Percentiles rank a stretch among this genome's conserved stretches.
These are phyloP conservation scores for Calcarisporium arbuscula DNA, from an alignment of 2,329 filamentous ascomycete species.

Conservation along the genomic window DNA sequence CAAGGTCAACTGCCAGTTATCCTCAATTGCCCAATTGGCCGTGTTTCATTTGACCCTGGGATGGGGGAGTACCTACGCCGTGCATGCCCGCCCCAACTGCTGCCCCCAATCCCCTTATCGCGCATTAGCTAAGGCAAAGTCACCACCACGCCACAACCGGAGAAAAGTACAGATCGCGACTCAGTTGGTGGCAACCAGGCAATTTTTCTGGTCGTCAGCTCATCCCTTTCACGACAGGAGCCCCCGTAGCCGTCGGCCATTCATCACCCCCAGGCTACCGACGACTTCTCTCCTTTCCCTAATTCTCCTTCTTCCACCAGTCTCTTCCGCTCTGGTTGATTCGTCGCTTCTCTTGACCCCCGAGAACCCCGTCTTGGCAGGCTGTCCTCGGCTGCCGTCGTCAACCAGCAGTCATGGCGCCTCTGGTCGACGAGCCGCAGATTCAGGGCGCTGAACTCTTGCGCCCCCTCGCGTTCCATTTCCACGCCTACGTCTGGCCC, in stretches of 20 bases:
- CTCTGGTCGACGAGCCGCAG: constrained; percentile 86
- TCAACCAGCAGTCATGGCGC: constrained; percentile 46
- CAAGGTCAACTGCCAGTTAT: no score
- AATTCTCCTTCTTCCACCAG: constrained; percentile 4
- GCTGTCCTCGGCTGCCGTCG: constrained; percentile 2
- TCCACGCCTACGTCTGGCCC: constrained; percentile 90
- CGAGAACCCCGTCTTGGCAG: neutral
- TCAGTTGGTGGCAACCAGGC: constrained; percentile 2
- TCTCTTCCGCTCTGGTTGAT: constrained; percentile 1
- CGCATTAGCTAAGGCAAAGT: no score
- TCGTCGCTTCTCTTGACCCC: neutral
- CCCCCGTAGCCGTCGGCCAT: constrained; percentile 1
- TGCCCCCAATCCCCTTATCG: no score
- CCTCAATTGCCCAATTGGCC: no score
- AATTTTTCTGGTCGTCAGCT: neutral
- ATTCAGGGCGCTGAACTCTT: constrained; percentile 84
- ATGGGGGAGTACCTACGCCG: no score
- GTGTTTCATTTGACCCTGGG: no score
- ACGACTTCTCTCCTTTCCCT: constrained; percentile 1
- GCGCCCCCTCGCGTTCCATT: constrained; percentile 71
- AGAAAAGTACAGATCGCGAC: constrained; percentile 14
- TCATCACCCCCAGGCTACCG: neutral
- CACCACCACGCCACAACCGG: no score
- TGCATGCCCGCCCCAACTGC: no score
- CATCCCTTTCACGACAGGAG: constrained; percentile 3